These are phyloP conservation scores for Fusarium veterinarium DNA, from an alignment of 2,329 filamentous ascomycete genomes.

Conservation along the genomic window DNA sequence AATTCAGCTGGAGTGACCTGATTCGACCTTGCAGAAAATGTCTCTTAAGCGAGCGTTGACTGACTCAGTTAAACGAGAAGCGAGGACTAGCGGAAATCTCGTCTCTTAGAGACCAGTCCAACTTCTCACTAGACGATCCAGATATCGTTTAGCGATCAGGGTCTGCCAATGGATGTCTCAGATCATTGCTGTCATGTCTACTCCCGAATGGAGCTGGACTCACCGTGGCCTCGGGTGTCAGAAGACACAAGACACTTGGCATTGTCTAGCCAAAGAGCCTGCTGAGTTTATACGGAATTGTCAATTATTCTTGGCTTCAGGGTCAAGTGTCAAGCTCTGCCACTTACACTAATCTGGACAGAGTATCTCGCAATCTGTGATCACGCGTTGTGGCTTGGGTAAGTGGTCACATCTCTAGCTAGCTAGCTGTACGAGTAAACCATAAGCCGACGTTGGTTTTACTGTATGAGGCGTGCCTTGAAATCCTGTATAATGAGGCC, in stretches of 20 bases:
- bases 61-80: neutral
- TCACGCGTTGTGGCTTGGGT: neutral
- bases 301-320: too few species aligned
- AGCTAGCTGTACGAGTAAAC: neutral
- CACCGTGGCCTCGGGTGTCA: fast-evolving
- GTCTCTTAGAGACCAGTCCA: too few species aligned
- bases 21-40: neutral
- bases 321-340: too few species aligned
- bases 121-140: neutral
- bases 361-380: neutral
- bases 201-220: neutral
- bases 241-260: neutral
- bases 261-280: neutral
- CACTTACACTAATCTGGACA: too few species aligned
- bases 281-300: fast-evolving
- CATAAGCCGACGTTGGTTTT: neutral
- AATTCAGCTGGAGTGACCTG: neutral
- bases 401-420: too few species aligned
- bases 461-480: too few species aligned
- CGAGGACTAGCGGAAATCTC: neutral
- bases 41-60: neutral
- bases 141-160: neutral
- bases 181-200: neutral
- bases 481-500: too few species aligned
- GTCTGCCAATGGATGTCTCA: neutral